Conservation (phyloP, 495 filamentous ascomycete species). For the Saxophila tyrrhenica region DNA sequence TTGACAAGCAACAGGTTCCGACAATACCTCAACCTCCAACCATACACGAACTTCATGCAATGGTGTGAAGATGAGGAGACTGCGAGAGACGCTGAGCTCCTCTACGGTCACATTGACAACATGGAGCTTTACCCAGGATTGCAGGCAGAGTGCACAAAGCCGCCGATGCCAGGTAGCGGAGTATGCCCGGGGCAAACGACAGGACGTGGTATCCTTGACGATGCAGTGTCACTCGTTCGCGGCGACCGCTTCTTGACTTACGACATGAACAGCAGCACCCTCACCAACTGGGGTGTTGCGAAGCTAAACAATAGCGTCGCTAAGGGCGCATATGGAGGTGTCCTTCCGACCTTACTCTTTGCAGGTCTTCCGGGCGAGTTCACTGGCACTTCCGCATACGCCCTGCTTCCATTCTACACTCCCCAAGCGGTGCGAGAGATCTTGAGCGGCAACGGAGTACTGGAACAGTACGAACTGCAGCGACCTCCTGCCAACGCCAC, state of each 20-base stretch:
- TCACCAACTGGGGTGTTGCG: conserved; percentile 28
- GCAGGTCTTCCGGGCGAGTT: conserved; percentile 18
- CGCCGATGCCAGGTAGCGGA: conserved; percentile 24
- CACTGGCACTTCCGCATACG: conserved; percentile 31
- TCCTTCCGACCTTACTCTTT: conserved; percentile 24
- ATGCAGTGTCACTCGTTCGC: conserved; percentile 25
- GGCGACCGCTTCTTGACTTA: conserved; percentile 26
- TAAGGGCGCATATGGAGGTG: conserved; percentile 28
- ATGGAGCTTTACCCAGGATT: conserved; percentile 26
- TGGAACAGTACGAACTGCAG: conserved; percentile 28
- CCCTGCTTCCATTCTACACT: conserved; percentile 33
- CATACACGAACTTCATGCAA: conserved; percentile 22
- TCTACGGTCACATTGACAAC: conserved; percentile 26
- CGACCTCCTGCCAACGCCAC: conserved; percentile 13
- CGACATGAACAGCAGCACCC: conserved; percentile 25
- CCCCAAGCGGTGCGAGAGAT: conserved; percentile 38
- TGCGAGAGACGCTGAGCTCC: conserved; percentile 22
- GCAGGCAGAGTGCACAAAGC: conserved; percentile 26
- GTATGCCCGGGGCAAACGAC: conserved; percentile 28
- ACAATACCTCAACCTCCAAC: conserved; percentile 22
- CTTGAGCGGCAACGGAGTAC: conserved; percentile 40
- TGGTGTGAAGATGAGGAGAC: conserved; percentile 23
- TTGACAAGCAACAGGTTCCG: conserved; percentile 17
- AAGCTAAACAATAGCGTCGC: conserved; percentile 17
- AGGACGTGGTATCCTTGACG: conserved; percentile 25